Percentiles rank a stretch among this genome's conserved stretches.
Conservation (phyloP, 257 asterid species). For the Cruciata laevipes region DNA sequence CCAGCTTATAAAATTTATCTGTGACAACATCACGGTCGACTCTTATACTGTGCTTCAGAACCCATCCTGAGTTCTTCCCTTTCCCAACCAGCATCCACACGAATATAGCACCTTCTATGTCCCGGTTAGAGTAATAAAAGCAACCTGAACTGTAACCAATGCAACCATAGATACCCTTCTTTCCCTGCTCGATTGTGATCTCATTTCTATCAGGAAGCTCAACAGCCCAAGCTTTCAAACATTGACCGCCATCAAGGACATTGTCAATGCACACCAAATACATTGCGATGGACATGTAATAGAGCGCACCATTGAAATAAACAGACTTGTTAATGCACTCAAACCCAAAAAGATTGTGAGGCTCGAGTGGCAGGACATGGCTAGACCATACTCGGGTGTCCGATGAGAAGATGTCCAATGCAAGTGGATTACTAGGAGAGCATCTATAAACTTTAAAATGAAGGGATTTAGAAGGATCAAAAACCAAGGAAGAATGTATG, state of each 20-base stretch:
- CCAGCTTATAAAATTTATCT: too few relatives aligned
- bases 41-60: too few relatives aligned
- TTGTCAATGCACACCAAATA: not conserved
- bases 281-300: not conserved
- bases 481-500: not conserved
- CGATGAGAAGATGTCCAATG: too few relatives aligned
- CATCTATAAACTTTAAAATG: not conserved
- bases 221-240: not conserved
- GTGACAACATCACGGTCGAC: too few relatives aligned
- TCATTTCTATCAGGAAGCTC: conserved; percentile 1
- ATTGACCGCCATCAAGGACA: not conserved
- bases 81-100: not conserved
- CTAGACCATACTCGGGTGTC: not conserved
- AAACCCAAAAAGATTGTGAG: not conserved
- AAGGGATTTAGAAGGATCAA: not conserved
- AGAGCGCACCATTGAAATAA: not conserved
- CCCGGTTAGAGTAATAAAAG: conserved; percentile 1
- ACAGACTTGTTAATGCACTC: not conserved
- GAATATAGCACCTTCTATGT: not conserved
- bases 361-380: not conserved
- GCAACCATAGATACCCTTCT: not conserved
- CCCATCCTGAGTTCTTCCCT: too few relatives aligned
- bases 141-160: not conserved
- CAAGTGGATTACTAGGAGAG: not conserved
- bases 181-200: not conserved